Conservation (phyloP, 768 basidiomycete genomes). For the Mycena venus region DNA sequence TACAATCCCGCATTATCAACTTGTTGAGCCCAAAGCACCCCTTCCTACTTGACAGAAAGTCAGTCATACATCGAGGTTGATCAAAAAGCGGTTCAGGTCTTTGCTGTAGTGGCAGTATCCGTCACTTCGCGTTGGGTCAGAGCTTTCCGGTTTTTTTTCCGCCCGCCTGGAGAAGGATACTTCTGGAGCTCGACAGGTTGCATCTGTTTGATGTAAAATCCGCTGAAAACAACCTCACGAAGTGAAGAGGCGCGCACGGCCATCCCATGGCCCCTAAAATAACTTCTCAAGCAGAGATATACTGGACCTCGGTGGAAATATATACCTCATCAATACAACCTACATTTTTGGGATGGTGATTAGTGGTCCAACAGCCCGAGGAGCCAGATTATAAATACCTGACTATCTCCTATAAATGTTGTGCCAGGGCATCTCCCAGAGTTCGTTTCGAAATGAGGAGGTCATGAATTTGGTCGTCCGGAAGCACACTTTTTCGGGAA, state of each 20-base stretch:
- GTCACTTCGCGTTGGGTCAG: constrained; percentile 30
- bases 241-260: constrained; percentile 32
- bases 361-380: not conserved
- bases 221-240: constrained; percentile 35
- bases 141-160: constrained; percentile 13
- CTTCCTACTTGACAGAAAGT: constrained; percentile 4
- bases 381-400: constrained; percentile 25
- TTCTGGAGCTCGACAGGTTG: constrained; percentile 35
- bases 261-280: constrained; percentile 35
- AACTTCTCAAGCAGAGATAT: not conserved
- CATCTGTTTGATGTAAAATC: constrained; percentile 36
- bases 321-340: constrained; percentile 37
- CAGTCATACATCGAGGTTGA: not conserved
- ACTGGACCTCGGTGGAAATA: no score
- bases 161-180: constrained; percentile 30
- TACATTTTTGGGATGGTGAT: not conserved
- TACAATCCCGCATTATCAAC: constrained; percentile 27
- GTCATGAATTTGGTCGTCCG: constrained; percentile 26
- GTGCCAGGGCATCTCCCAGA: constrained; percentile 35
- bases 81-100: constrained; percentile 21
- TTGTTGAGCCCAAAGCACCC: constrained; percentile 27
- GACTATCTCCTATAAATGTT: constrained; percentile 28
- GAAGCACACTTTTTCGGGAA: constrained; percentile 24
- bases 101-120: constrained; percentile 27
- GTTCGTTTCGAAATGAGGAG: constrained; percentile 30